Base-by-base conservation (phyloP, 148 eudicot species). In the Silene uniflora region DNA sequence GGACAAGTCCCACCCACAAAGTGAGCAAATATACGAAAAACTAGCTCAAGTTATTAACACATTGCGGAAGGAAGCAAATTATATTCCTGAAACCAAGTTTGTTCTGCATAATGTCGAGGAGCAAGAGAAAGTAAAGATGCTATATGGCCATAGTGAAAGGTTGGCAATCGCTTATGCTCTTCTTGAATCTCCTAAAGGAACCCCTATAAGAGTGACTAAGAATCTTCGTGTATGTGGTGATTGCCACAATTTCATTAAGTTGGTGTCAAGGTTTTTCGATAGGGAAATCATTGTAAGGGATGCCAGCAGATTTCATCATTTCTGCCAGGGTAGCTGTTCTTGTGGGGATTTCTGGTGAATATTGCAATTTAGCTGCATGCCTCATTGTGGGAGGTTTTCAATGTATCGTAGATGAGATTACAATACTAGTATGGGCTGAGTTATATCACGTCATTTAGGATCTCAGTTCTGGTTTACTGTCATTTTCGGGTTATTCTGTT, bases 271-370 rank as follows among this genome's bases (percentile, higher is more conserved):
- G 69, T 67, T 80, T 68, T 87, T 77, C 63, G 82, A 76, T 49
- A 76, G 90, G 46, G 86, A 88, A 73, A 90, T 95, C 67, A 81
- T 90, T 18, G 86, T 90, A 21, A 84, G 98, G 71, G 98, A 94
- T 88, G 88, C 93, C 71, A 91, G 85, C 67, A 85, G 98, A 86
- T 91, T 94, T 80, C 98, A 94, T 79, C 96, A 83, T 83, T 94
- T 94, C 74, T 77, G 54, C 72, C 73, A 72, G 74, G 97, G 96
- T 49, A 82, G 76, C 42, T 94, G 98, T 68, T 91, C 97, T 18
- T 94, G 98, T 88, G 83, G 88, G 47, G 97, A 90, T 84, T 88
- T 91, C 77, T 94, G 98, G 96, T 94, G 85, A 94, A 69, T 46
- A 61, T 11, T 6, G 23, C 23, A 19, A 23, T 59, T 59, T 8